Base-by-base conservation (phyloP, 2,329 filamentous ascomycete species). In the Clonostachys rosea region DNA sequence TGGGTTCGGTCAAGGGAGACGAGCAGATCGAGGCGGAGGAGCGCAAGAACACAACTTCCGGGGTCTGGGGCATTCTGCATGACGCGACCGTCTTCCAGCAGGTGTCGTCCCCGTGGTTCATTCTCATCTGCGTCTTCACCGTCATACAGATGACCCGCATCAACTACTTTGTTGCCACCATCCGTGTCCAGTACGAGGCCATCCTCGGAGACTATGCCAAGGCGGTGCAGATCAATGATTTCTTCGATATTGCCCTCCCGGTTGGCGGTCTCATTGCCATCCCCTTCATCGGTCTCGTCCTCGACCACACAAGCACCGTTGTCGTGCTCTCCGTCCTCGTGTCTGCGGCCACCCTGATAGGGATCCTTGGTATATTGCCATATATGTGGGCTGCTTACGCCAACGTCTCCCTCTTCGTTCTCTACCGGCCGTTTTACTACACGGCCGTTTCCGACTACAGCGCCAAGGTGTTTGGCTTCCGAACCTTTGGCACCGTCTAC, bases 401-500 rank as follows among this genome's bases (percentile, higher is more conserved):
- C 13, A 91, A 91, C 55, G 74, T 96, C 46, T 69, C 75, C 42
- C 76, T 96, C 10, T 95, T 96, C 59, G 88, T 94, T 11, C 66
- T 95, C 18, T 91, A 94, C 59, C 81, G 91, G 0, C 91, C 91
- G 0, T 83, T 96, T 33, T 96, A 95, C 68, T 96, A 96, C 69
- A 95, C 90, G 1, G 83, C 89, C 8, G 88, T 96, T 49, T 92
- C 86, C 49, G 91, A 96, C 68, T 95, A 95, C 64, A 81, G 83
- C 17, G 90, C 89, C 50, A 95, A 95, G 68, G 90, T 96, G 35
- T 96, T 96, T 62, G 91, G 91, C 14, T 95, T 95, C 68, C 78
- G 84, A 50, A 95, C 90, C 0, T 96, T 96, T 56, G 91, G 91
- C 42, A 95, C 89, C 48, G 90, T 96, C n/a, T 96, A 96, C 65